Base-by-base conservation (phyloP, 2,329 filamentous ascomycete species). In the Colletotrichum sp. region DNA sequence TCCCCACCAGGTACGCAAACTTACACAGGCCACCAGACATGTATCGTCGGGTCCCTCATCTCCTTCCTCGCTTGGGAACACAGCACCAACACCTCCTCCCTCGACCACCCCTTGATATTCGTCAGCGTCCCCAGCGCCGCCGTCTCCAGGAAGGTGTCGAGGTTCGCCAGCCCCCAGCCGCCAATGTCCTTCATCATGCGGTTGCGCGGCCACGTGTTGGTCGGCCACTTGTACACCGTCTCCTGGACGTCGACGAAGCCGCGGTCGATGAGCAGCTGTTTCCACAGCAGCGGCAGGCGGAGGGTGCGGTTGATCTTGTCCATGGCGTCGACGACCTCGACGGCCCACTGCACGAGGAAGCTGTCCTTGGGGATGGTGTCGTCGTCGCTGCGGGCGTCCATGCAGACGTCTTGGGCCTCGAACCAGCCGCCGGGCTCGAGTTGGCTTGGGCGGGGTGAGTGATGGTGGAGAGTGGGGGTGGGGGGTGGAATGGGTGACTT, bases 61-160 rank as follows among this genome's bases (percentile, higher is more conserved):
- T 82, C 80, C 62, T 76, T 78, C 15, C 79, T 76, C 1, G 80
- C 80, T 8, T 74, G 18, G 1, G 78, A 74, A 21, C 79, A 78
- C 15, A 82, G 79, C 64, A 78, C 75, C 26, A 72, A 32, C 58
- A 80, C 80, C 66, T 85, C 80, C n/a, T 83, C 83, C 10, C 77
- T 64, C 21, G 70, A 80, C 84, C 84, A 86, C 8, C 81, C 82
- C 32, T 86, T 79, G 58, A 81, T 82, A 12, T 82, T 81, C 3
- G 85, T 86, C 67, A 85, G 82, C 16, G 84, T 78, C 5, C 83
- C 84, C 65, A 85, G 78, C n/a, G 79, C 80, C 48, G 85, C 82
- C 8, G 81, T 80, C 78, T 86, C 83, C 24, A 82, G 79, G 9
- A 83, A 84, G 28, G 74, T 75, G 60, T 76, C 60, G 26, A 84